A percentile compares a stretch with the other conserved stretches of the same genome.
Evolutionary conservation across 2,329 filamentous ascomycete species (phyloP).

Genomic region (Nectriaceae sp.): DNA sequence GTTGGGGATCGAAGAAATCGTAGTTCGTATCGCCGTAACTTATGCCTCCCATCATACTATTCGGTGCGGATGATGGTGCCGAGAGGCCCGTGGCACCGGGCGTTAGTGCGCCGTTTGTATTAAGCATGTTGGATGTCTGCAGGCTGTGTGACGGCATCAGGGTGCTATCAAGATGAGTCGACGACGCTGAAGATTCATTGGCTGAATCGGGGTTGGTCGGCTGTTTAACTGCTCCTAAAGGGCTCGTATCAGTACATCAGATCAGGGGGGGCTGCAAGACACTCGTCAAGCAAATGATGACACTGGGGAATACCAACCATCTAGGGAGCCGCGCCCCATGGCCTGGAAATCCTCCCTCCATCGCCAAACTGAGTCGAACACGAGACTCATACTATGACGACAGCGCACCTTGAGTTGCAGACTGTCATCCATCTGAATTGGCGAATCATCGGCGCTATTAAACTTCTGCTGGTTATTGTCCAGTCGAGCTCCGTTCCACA

Average conservation of each 20-base stretch:
- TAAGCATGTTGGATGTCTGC: constrained; percentile 48
- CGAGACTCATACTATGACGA: constrained; percentile 80
- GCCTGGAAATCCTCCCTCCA: constrained; percentile 81
- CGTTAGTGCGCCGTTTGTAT: constrained; percentile 53
- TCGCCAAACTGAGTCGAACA: constrained; percentile 84
- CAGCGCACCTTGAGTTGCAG: constrained; percentile 81
- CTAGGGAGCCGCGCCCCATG: constrained; percentile 67
- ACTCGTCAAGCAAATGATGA: background rate
- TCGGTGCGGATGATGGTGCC: constrained; percentile 40
- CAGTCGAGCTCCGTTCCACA: constrained; percentile 73
- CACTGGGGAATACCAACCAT: constrained; percentile 57
- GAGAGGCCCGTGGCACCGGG: constrained; percentile 50
- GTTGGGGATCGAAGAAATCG: constrained; percentile 88
- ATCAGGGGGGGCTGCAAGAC: constrained; percentile 5
- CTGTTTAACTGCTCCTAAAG: constrained; percentile 68
- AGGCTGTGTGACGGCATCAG: constrained; percentile 46
- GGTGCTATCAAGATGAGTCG: constrained; percentile 64
- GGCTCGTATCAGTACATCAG: constrained; percentile 18
- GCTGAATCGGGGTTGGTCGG: constrained; percentile 83
- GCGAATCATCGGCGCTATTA: constrained; percentile 50
- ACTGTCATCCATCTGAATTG: constrained; percentile 64
- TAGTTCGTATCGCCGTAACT: constrained; percentile 71
- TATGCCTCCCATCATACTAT: constrained; percentile 51
- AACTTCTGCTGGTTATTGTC: constrained; percentile 50
- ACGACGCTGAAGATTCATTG: constrained; percentile 71